Conservation (phyloP, 2,329 filamentous ascomycete genomes). For the Colletotrichum tofieldiae region DNA sequence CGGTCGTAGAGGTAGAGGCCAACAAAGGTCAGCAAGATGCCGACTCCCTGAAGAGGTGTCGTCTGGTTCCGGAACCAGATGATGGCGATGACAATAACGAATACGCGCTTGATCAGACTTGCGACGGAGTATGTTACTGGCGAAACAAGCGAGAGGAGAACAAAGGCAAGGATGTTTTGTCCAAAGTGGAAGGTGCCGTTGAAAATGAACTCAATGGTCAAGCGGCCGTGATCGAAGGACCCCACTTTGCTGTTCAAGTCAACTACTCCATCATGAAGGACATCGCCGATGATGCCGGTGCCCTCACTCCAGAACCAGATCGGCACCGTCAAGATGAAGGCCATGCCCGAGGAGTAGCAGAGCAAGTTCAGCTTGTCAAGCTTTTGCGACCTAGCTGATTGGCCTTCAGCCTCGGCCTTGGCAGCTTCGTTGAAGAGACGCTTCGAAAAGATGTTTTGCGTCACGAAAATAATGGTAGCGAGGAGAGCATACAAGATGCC, state of each 20-base stretch:
- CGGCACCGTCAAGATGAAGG: conserved; percentile 88
- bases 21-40: conserved; percentile 90
- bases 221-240: conserved; percentile 81
- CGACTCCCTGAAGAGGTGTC: conserved; percentile 84
- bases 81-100: conserved; percentile 95
- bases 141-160: conserved; percentile 92
- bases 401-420: conserved; percentile 83
- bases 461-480: conserved; percentile 95
- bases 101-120: conserved; percentile 95
- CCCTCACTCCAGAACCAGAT: conserved; percentile 97
- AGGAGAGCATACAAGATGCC: conserved; percentile 92
- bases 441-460: conserved; percentile 99
- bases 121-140: conserved; percentile 98
- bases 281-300: conserved; percentile 81
- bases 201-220: conserved; percentile 91
- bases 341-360: conserved; percentile 96
- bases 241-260: conserved; percentile 72
- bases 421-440: conserved; percentile 96
- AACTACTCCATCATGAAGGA: conserved; percentile 86
- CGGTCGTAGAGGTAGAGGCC: conserved; percentile 97
- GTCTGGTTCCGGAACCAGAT: conserved; percentile 96
- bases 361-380: conserved; percentile 97
- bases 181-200: conserved; percentile 97
- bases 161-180: conserved; percentile 95
- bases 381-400: conserved; percentile 77